These are phyloP conservation scores for Albifimbria verrucaria DNA, from an alignment of 2,329 filamentous ascomycete species.

Conservation along the genomic window DNA sequence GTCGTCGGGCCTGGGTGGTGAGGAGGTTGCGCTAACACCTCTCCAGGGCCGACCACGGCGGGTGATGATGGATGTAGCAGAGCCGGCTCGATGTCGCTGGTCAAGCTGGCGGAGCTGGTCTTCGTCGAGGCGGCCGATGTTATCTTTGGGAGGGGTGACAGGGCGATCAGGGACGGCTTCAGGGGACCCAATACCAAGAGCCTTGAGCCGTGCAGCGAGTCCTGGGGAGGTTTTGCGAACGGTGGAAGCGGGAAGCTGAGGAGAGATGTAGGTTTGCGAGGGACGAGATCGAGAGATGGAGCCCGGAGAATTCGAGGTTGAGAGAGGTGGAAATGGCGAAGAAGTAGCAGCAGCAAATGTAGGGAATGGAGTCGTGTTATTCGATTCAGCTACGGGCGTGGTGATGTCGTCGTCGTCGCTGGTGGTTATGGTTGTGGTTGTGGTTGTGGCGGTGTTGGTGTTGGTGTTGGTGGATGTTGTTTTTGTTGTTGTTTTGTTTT, in stretches of 20 bases:
- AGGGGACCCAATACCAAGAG: constrained; percentile 55
- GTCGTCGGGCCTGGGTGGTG: constrained; percentile 25
- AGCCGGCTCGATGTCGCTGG: constrained; percentile 59
- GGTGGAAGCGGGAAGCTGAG: constrained; percentile 23
- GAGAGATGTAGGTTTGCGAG: constrained; percentile 13
- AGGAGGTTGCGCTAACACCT: constrained; percentile 42
- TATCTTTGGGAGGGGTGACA: constrained; percentile 32
- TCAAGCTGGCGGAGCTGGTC: constrained; percentile 68
- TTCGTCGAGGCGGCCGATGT: constrained; percentile 66
- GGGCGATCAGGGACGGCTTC: constrained; percentile 29
- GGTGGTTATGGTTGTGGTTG: constrained; percentile 3
- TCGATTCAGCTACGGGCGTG: background rate
- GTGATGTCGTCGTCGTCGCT: background rate
- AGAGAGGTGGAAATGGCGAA: background rate
- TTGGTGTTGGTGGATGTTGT: constrained; percentile 16
- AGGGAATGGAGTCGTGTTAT: background rate
- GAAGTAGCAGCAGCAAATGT: background rate
- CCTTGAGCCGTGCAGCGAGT: constrained; percentile 62
- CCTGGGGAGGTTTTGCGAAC: constrained; percentile 61
- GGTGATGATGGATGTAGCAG: constrained; percentile 48
- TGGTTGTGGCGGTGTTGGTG: constrained; percentile 6
- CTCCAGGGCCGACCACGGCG: constrained; percentile 71
- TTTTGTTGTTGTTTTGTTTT: constrained; percentile 9
- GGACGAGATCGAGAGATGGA: background rate
- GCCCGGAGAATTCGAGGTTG: background rate